Conservation (phyloP, 1,284 basidiomycete species). For the Tilletia indica region DNA sequence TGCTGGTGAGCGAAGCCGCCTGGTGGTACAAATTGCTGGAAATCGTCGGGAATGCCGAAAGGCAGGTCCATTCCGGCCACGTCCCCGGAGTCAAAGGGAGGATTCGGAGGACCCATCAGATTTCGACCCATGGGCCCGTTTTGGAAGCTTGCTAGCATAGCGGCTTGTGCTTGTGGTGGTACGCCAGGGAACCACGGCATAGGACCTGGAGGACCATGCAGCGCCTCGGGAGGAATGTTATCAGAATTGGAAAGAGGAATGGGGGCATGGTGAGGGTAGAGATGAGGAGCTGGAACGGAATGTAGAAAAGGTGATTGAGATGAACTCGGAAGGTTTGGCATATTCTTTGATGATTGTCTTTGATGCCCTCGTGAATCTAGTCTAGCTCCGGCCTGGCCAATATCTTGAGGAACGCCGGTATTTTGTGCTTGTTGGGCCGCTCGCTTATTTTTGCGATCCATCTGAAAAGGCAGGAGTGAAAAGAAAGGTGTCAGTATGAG, state of each 20-base stretch:
- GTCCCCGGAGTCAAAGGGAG: background rate
- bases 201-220: background rate
- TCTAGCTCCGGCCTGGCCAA: slow-evolving; percentile 5
- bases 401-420: slow-evolving; percentile 17
- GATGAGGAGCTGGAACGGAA: slow-evolving; percentile 22
- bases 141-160: background rate
- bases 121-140: slow-evolving; percentile 59
- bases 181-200: slow-evolving; percentile 4
- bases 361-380: slow-evolving; percentile 14
- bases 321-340: background rate
- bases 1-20: slow-evolving; percentile 19
- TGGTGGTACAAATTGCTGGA: slow-evolving; percentile 27
- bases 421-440: slow-evolving; percentile 67
- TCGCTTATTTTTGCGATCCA: slow-evolving; percentile 98
- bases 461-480: slow-evolving; percentile 58
- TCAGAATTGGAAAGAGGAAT: background rate
- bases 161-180: slow-evolving; percentile 5
- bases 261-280: slow-evolving; percentile 16
- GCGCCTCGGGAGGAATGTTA: background rate
- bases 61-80: slow-evolving; percentile 57
- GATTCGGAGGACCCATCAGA: slow-evolving; percentile 73
- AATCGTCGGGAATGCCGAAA: slow-evolving; percentile 66
- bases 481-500: background rate
- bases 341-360: slow-evolving; percentile 18
- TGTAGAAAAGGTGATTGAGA: slow-evolving; percentile 5